A percentile compares a stretch with the other conserved stretches of the same genome.
These are phyloP conservation scores for Candida awuae DNA, from an alignment of 805 yeast genomes.

Conservation along the genomic window DNA sequence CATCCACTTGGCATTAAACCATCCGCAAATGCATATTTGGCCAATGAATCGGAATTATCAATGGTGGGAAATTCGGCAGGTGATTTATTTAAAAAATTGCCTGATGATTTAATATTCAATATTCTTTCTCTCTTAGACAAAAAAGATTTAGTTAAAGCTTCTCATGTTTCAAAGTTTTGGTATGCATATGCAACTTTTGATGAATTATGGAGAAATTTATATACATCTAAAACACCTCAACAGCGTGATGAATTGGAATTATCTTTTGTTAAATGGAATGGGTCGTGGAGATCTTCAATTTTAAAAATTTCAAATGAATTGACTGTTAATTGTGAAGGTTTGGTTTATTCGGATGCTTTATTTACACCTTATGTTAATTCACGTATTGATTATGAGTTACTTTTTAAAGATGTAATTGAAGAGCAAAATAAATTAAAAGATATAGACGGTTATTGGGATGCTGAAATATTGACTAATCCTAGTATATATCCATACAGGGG, in stretches of 20 bases:
- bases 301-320: conserved; percentile 28
- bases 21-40: conserved; percentile 46
- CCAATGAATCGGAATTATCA: conserved; percentile 15
- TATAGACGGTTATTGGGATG: conserved; percentile 12
- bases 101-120: conserved; percentile 58
- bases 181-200: conserved; percentile 72
- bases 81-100: conserved; percentile 34
- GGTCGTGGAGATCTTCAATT: conserved; percentile 72
- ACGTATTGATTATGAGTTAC: conserved; percentile 48
- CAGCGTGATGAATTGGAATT: conserved; percentile 2
- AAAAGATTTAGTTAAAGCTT: conserved; percentile 40
- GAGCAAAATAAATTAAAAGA: conserved; percentile 31
- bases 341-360: conserved; percentile 67
- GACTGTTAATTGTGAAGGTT: conserved; percentile 34
- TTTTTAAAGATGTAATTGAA: conserved; percentile 41
- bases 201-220: conserved; percentile 69
- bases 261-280: conserved; percentile 46
- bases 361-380: conserved; percentile 81
- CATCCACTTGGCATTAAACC: conserved; percentile 77
- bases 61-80: conserved; percentile 42
- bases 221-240: conserved; percentile 25
- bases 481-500: conserved; percentile 19
- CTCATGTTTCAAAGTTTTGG: conserved; percentile 55
- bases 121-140: conserved; percentile 44
- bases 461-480: conserved; percentile 6